Evolutionary conservation across 2,329 filamentous ascomycete genomes (phyloP).

Genomic region (Cladosporium sp.): DNA sequence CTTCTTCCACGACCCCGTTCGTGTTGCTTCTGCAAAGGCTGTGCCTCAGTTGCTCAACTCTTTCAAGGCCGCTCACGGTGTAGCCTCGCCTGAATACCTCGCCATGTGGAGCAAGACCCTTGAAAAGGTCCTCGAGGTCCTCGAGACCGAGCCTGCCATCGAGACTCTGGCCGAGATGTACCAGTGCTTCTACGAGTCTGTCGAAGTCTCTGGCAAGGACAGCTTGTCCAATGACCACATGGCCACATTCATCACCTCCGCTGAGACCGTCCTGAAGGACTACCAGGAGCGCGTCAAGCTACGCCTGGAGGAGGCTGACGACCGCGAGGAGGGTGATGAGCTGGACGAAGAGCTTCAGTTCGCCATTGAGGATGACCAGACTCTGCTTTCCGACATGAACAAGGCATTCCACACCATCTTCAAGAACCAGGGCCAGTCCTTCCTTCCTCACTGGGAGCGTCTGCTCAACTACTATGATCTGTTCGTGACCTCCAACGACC

Average conservation of each 20-base stretch:
- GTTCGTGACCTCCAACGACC: conserved; percentile 78
- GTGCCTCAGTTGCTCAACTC: conserved; percentile 91
- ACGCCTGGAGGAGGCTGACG: conserved; percentile 79
- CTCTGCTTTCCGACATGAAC: conserved; percentile 97
- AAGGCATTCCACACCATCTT: conserved; percentile 99
- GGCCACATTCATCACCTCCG: conserved; percentile 81
- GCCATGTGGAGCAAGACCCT: conserved; percentile 82
- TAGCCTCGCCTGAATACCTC: conserved; percentile 74
- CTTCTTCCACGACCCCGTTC: conserved; percentile 98
- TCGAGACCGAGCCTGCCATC: conserved; percentile 90
- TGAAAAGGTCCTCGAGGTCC: conserved; percentile 87
- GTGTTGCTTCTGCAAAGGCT: conserved; percentile 90
- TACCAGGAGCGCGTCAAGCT: conserved; percentile 84
- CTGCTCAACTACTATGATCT: conserved; percentile 81
- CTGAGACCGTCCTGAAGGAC: conserved; percentile 82
- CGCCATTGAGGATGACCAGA: conserved; percentile 96
- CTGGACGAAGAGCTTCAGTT: conserved; percentile 82
- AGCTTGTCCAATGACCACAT: conserved; percentile 78
- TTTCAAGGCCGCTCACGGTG: conserved; percentile 88
- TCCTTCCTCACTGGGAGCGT: conserved; percentile 84
- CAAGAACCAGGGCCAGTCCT: conserved; percentile 86
- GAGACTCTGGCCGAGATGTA: conserved; percentile 99
- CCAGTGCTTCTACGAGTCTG: conserved; percentile 98
- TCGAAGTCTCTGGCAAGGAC: conserved; percentile 87
- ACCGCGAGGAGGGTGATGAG: conserved; percentile 72